Percentiles rank a stretch among this genome's conserved stretches.
phyloP scores from a whole-genome alignment of 2,329 filamentous ascomycete species.

The Orbilia brochopaga region DNA sequence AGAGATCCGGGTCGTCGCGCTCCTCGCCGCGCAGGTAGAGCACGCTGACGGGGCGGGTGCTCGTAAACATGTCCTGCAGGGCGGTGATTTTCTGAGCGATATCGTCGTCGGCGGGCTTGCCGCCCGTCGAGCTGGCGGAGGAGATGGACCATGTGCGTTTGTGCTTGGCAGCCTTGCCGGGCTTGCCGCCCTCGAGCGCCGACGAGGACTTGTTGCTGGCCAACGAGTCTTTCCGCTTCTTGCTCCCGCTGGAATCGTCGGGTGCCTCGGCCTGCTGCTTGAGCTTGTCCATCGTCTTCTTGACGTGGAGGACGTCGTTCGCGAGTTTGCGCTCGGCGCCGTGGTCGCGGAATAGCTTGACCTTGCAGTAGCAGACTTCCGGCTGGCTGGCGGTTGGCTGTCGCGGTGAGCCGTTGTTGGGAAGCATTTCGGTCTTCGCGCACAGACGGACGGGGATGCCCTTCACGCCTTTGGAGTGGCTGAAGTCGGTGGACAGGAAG shows the following conservation, averaged over 20 bases:
- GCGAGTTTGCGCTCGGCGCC: constrained; percentile 93
- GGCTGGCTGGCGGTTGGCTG: constrained; percentile 62
- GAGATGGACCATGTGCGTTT: constrained; percentile 96
- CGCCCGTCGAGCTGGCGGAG: constrained; percentile 69
- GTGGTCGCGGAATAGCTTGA: constrained; percentile 95
- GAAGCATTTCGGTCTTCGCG: constrained; percentile 79
- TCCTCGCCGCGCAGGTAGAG: constrained; percentile 79
- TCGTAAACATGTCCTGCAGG: constrained; percentile 86
- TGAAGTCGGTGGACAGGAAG: constrained; percentile 97
- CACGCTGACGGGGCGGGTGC: constrained; percentile 77
- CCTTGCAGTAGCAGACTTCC: constrained; percentile 93
- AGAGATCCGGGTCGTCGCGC: constrained; percentile 77
- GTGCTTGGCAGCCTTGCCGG: constrained; percentile 86
- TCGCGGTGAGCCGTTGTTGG: constrained; percentile 61
- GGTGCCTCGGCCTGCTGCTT: constrained; percentile 86
- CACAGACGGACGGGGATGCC: constrained; percentile 93
- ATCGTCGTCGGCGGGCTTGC: constrained; percentile 69
- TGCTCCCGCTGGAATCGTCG: constrained; percentile 67
- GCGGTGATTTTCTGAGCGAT: constrained; percentile 77
- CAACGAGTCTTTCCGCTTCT: constrained; percentile 65
- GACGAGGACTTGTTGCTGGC: constrained; percentile 57
- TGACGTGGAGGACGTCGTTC: constrained; percentile 92
- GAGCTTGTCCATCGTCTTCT: constrained; percentile 94
- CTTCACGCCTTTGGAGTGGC: constrained; percentile 97
- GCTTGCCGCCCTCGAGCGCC: constrained; percentile 63